Conservation (phyloP, 1,139 yeast genomes). For the Taiozyma sp. region DNA sequence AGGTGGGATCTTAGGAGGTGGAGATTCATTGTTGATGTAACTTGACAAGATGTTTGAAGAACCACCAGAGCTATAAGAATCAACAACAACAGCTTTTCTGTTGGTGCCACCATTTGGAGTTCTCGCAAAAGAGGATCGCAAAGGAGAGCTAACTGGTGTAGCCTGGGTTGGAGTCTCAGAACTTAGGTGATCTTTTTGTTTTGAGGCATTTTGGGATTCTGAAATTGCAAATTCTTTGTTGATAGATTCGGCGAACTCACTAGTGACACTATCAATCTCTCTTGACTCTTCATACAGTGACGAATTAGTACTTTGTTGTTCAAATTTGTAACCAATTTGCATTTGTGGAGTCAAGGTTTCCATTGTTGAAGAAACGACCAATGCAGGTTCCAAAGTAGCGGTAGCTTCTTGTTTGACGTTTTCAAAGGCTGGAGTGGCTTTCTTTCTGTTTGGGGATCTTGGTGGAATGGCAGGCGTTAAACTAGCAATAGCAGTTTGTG, state of each 20-base stretch:
- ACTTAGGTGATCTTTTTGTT: not conserved
- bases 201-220: not conserved
- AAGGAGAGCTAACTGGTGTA: conserved; percentile 12
- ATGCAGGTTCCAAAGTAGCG: conserved; percentile 11
- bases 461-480: conserved; percentile 20
- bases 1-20: conserved; percentile 17
- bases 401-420: not conserved
- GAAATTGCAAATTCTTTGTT: not conserved
- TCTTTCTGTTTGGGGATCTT: conserved; percentile 25
- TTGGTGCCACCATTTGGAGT: conserved; percentile 24
- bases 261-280: not conserved
- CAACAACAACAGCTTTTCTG: conserved; percentile 27
- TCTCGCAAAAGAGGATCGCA: conserved; percentile 11
- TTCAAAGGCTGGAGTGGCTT: conserved; percentile 3
- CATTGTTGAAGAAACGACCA: conserved; percentile 12
- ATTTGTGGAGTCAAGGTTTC: not conserved
- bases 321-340: not conserved
- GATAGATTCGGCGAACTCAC: not conserved
- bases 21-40: conserved; percentile 16
- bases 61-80: conserved; percentile 20
- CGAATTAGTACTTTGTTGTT: not conserved
- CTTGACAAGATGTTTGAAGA: conserved; percentile 20
- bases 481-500: conserved; percentile 6
- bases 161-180: conserved; percentile 6
- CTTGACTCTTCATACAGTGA: not conserved